A percentile compares a stretch with the other conserved stretches of the same genome.
phyloP scores from a whole-genome alignment of 2,329 filamentous ascomycete species.

The Trichoderma sp. region DNA sequence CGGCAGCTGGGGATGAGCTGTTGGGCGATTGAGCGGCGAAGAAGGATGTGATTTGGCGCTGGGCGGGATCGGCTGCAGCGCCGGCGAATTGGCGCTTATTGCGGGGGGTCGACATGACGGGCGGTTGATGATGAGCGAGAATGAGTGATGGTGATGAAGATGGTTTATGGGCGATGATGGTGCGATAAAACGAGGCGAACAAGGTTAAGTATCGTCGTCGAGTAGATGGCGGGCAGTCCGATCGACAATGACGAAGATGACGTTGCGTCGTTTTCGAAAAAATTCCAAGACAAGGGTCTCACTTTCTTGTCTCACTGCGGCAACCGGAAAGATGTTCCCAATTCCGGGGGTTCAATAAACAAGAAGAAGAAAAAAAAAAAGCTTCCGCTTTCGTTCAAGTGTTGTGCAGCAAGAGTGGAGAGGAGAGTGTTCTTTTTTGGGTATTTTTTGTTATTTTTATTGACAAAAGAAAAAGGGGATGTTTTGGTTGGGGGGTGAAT shows the following conservation, averaged over 20 bases:
- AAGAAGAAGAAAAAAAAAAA: not conserved
- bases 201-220: not conserved
- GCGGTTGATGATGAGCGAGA: not conserved
- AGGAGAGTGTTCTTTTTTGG: slow-evolving; percentile 17
- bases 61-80: slow-evolving; percentile 59
- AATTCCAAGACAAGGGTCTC: not conserved
- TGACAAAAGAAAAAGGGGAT: not conserved
- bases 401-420: slow-evolving; percentile 23
- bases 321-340: not conserved
- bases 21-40: slow-evolving; percentile 50
- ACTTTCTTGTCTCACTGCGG: not conserved
- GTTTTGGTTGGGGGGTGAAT: not conserved
- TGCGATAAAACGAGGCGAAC: not conserved
- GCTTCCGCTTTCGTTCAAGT: slow-evolving; percentile 17
- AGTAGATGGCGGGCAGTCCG: not conserved
- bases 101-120: slow-evolving; percentile 56
- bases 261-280: slow-evolving; percentile 3
- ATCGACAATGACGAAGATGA: not conserved
- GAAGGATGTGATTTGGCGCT: slow-evolving; percentile 68
- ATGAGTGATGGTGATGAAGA: not conserved
- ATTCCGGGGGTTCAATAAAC: slow-evolving; percentile 1
- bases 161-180: not conserved
- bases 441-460: not conserved
- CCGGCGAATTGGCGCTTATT: slow-evolving; percentile 66
- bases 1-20: slow-evolving; percentile 42